Conservation (phyloP, 78 protist genomes). For the Cyanophora paradoxa region DNA sequence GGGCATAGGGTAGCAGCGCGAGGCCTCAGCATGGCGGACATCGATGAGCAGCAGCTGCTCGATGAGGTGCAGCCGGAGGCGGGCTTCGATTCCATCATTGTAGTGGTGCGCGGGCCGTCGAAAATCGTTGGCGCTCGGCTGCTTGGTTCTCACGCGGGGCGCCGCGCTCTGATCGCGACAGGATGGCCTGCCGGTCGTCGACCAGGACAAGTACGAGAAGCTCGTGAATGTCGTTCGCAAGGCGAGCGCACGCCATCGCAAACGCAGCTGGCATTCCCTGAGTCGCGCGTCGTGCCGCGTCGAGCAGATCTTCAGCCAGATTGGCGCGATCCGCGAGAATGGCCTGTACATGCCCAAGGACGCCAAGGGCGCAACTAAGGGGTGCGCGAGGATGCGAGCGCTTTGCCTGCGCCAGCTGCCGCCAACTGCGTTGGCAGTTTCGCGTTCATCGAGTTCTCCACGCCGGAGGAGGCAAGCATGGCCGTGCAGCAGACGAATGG, state of each 20-base stretch:
- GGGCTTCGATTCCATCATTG: too few relatives aligned
- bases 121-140: too few relatives aligned
- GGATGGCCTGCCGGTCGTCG: slow-evolving; percentile 1
- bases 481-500: slow-evolving; percentile 26
- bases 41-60: too few relatives aligned
- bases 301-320: slow-evolving; percentile 10
- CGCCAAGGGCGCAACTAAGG: neutral
- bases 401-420: neutral
- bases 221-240: neutral
- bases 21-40: too few relatives aligned
- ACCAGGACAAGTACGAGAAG: neutral
- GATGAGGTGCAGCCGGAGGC: too few relatives aligned
- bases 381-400: neutral
- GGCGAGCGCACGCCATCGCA: too few relatives aligned
- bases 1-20: too few relatives aligned
- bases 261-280: too few relatives aligned
- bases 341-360: neutral
- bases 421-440: neutral
- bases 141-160: too few relatives aligned
- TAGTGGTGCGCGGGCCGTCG: too few relatives aligned
- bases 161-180: too few relatives aligned
- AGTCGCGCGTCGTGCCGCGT: too few relatives aligned
- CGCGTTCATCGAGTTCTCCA: slow-evolving; percentile 14
- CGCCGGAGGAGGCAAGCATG: neutral
- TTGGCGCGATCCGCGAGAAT: neutral